A percentile compares a stretch with the other conserved stretches of the same genome.
phyloP scores from a whole-genome alignment of 805 yeast genomes.

The Hermanozyma aechmeae region DNA sequence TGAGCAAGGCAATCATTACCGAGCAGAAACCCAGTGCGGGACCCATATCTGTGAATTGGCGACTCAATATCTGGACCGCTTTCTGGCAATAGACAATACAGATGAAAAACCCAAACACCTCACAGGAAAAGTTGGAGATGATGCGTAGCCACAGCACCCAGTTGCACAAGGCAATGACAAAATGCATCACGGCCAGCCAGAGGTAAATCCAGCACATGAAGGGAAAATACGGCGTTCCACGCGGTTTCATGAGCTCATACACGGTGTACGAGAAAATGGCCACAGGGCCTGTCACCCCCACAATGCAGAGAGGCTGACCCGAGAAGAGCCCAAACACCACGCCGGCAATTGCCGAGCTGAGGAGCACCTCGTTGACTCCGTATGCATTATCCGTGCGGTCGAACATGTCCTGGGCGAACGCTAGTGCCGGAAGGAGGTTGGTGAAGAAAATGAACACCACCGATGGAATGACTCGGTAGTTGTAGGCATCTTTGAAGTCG shows the following conservation, averaged over 20 bases:
- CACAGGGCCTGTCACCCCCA: conserved; percentile 96
- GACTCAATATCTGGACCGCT: conserved; percentile 71
- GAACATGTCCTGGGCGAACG: conserved; percentile 96
- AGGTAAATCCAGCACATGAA: conserved; percentile 95
- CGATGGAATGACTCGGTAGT: conserved; percentile 83
- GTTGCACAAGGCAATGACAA: conserved; percentile 61
- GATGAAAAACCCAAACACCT: conserved; percentile 87
- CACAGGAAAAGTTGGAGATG: conserved; percentile 80
- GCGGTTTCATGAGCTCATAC: conserved; percentile 54
- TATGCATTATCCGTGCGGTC: conserved; percentile 80
- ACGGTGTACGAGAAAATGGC: conserved; percentile 89
- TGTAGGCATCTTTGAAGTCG: conserved; percentile 77
- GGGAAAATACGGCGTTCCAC: conserved; percentile 58
- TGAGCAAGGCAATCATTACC: conserved; percentile 62
- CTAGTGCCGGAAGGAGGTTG: conserved; percentile 84
- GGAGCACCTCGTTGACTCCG: conserved; percentile 83
- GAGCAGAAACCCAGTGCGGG: conserved; percentile 59
- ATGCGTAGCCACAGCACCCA: conserved; percentile 56
- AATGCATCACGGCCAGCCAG: conserved; percentile 83
- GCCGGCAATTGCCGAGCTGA: conserved; percentile 84
- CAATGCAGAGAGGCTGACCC: conserved; percentile 91
- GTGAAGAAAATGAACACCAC: conserved; percentile 80
- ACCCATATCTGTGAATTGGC: conserved; percentile 48
- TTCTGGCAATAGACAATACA: conserved; percentile 82
- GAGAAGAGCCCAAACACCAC: conserved; percentile 75